Evolutionary conservation across 2,329 filamentous ascomycete species (phyloP).

Genomic region (Colletotrichum sp.): DNA sequence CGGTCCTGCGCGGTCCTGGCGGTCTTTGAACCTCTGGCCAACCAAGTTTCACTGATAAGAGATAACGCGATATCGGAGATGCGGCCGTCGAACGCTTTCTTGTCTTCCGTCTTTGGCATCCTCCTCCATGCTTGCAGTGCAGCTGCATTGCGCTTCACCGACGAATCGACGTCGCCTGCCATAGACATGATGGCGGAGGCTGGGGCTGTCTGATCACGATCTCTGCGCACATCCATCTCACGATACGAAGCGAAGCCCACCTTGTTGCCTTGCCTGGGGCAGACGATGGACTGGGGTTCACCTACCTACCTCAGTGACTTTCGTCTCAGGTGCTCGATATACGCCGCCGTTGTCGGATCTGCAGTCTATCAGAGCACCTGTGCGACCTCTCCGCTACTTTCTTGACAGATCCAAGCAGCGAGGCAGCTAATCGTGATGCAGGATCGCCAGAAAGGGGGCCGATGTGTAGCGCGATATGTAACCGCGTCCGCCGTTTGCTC

Average conservation of each 20-base stretch:
- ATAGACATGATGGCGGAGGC: neutral
- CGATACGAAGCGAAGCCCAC: neutral
- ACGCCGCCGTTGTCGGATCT: slow-evolving; percentile 4
- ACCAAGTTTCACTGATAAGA: slow-evolving; percentile 14
- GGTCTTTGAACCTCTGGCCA: neutral
- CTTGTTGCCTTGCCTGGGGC: neutral
- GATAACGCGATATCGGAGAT: slow-evolving; percentile 19
- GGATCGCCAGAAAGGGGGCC: neutral
- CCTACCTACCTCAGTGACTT: neutral
- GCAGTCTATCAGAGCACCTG: neutral
- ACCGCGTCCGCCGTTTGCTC: neutral
- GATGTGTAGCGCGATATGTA: neutral
- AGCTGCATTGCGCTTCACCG: neutral
- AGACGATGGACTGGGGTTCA: neutral
- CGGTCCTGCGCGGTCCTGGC: neutral
- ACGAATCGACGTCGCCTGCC: neutral
- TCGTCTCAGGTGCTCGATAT: neutral
- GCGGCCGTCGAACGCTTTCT: slow-evolving; percentile 2
- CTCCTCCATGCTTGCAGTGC: neutral
- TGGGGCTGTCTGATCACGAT: neutral
- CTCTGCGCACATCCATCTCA: neutral
- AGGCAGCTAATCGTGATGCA: neutral
- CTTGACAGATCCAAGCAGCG: neutral
- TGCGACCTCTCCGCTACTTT: neutral
- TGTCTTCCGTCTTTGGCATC: neutral